Conservation (phyloP, 306 rosid genomes). For the Dalbergia cultrata region DNA sequence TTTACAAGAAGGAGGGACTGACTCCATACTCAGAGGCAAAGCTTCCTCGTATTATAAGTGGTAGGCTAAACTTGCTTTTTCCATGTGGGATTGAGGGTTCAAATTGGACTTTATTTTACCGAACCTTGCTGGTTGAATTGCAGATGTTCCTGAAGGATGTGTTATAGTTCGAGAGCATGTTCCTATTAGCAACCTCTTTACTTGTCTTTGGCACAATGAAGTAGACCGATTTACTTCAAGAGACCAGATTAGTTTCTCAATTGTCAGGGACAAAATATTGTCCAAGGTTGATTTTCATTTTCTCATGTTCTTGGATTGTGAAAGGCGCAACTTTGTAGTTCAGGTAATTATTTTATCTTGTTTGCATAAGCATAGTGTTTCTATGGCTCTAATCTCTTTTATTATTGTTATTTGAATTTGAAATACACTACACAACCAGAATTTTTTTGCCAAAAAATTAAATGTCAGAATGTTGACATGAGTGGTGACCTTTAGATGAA, state of each 20-base stretch:
- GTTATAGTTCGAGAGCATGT: constrained; percentile 88
- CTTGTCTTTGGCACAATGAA: constrained; percentile 98
- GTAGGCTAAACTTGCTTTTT: constrained; percentile 61
- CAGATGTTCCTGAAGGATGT: constrained; percentile 99
- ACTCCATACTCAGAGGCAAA: constrained; percentile 86
- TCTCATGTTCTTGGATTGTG: constrained; percentile 91
- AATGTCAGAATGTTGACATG: too few relatives aligned
- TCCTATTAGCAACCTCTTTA: constrained; percentile 89
- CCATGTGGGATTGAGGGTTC: constrained; percentile 28
- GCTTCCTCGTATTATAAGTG: constrained; percentile 87
- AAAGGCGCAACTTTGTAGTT: constrained; percentile 88
- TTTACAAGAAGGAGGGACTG: constrained; percentile 90
- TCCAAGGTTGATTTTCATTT: constrained; percentile 76
- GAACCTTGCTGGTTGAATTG: constrained; percentile 48
- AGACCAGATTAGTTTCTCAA: constrained; percentile 91
- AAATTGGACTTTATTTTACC: constrained; percentile 14
- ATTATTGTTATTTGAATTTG: too few relatives aligned
- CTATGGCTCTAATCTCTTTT: background rate
- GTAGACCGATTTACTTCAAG: constrained; percentile 98
- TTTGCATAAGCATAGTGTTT: background rate
- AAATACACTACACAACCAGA: too few relatives aligned
- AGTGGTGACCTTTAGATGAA: too few relatives aligned
- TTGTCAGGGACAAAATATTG: constrained; percentile 74
- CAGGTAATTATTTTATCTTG: constrained; percentile 62
- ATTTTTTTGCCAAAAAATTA: too few relatives aligned